Percentiles rank a stretch among this genome's conserved stretches.
Evolutionary conservation across 2,329 filamentous ascomycete genomes (phyloP).

Genomic region (Pseudogymnoascus verrucosus): DNA sequence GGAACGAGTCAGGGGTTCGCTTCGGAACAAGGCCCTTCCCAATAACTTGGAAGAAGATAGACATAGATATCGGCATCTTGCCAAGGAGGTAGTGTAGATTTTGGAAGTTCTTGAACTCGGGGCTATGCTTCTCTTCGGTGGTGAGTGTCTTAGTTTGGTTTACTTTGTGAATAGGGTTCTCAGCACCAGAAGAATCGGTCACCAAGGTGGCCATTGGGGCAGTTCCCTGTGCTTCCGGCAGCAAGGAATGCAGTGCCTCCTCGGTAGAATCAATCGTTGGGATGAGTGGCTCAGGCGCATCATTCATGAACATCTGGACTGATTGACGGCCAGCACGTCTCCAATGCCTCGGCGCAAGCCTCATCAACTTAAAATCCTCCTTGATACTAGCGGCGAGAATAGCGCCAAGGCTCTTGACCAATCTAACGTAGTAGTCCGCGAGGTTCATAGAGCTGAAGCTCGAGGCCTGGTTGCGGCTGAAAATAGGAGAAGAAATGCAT

Average conservation of each 20-base stretch:
- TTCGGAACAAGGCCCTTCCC: constrained; percentile 74
- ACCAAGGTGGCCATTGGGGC: constrained; percentile 7
- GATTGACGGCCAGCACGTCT: constrained; percentile 17
- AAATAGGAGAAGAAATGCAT: constrained; percentile 57
- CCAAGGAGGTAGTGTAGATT: constrained; percentile 69
- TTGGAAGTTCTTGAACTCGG: constrained; percentile 65
- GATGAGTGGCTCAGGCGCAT: not conserved
- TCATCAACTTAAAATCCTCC: constrained; percentile 72
- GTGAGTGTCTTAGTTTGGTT: not conserved
- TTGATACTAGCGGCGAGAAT: constrained; percentile 74
- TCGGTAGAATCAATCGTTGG: constrained; percentile 19
- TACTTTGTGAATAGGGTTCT: constrained; percentile 2
- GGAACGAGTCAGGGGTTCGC: constrained; percentile 59
- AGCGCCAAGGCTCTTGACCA: constrained; percentile 68
- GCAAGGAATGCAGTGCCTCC: constrained; percentile 21
- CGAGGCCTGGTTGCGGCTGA: constrained; percentile 45
- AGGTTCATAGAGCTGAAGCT: constrained; percentile 73
- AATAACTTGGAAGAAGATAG: constrained; percentile 76
- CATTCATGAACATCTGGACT: not conserved
- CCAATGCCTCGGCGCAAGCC: constrained; percentile 65
- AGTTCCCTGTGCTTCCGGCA: constrained; percentile 13
- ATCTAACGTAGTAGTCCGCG: constrained; percentile 70
- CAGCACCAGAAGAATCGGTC: constrained; percentile 5
- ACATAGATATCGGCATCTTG: constrained; percentile 70
- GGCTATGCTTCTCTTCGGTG: not conserved